These are phyloP conservation scores for Saccharomycopsis sp. DNA, from an alignment of 805 yeast genomes.

Conservation along the genomic window DNA sequence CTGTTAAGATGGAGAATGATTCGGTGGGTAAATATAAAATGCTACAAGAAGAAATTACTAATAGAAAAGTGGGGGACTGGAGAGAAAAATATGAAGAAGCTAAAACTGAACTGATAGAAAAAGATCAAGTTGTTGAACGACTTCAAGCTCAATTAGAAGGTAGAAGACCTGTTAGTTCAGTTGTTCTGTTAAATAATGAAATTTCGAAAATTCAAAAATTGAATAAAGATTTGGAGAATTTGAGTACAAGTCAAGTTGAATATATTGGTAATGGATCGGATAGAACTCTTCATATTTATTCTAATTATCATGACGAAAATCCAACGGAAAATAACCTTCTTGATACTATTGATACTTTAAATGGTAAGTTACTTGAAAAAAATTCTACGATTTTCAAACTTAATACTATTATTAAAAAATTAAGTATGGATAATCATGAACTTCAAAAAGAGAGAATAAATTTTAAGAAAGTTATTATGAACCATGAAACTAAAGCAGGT, in stretches of 20 bases:
- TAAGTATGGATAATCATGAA: neutral
- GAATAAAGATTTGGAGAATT: neutral
- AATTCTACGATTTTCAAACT: conserved; percentile 6
- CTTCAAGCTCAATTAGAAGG: conserved; percentile 1
- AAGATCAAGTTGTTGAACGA: conserved; percentile 4
- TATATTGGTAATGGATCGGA: neutral
- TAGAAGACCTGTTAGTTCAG: neutral
- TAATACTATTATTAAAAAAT: neutral
- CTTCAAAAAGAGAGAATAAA: conserved; percentile 1
- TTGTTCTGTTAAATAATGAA: neutral
- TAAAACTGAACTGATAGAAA: conserved; percentile 1
- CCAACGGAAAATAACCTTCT: conserved; percentile 9
- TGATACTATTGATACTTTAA: conserved; percentile 6
- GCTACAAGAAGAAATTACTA: conserved; percentile 1
- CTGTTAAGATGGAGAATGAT: neutral
- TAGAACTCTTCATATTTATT: neutral
- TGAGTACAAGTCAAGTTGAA: neutral
- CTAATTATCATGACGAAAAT: conserved; percentile 8
- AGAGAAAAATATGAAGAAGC: neutral
- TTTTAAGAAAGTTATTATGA: conserved; percentile 2
- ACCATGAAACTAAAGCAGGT: neutral
- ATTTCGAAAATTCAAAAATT: neutral
- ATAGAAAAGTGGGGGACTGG: conserved; percentile 1
- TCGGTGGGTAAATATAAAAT: neutral
- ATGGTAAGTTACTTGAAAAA: conserved; percentile 6